Evolutionary conservation across 768 basidiomycete species (phyloP).

Genomic region (Phylloporus scabripes): DNA sequence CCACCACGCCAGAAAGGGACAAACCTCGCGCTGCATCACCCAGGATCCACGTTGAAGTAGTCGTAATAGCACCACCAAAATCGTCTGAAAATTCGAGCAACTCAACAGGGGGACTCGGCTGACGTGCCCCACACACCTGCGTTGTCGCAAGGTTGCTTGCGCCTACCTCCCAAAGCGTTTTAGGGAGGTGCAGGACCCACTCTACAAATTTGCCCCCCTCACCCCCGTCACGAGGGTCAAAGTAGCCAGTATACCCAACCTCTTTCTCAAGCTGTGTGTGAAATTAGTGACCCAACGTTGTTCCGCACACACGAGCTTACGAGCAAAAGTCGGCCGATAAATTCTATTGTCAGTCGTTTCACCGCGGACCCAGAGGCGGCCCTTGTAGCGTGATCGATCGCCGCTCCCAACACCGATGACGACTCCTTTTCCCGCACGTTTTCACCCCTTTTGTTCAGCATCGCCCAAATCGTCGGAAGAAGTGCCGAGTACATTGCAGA

Average conservation of each 20-base stretch:
- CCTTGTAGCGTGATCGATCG: constrained; percentile 61
- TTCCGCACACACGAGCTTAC: constrained; percentile 36
- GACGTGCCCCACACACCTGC: constrained; percentile 43
- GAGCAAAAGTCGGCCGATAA: constrained; percentile 63
- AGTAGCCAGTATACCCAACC: constrained; percentile 45
- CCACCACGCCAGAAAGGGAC: constrained; percentile 15
- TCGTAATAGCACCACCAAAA: constrained; percentile 61
- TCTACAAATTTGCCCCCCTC: constrained; percentile 38
- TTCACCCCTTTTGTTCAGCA: constrained; percentile 48
- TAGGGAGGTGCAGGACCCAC: constrained; percentile 77
- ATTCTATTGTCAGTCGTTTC: constrained; percentile 68
- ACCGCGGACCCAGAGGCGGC: constrained; percentile 53
- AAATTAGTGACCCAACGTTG: constrained; percentile 1
- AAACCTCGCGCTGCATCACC: constrained; percentile 40
- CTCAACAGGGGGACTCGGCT: constrained; percentile 1
- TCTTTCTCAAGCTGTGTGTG: constrained; percentile 53
- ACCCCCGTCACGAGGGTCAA: constrained; percentile 32
- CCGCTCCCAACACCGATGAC: constrained; percentile 41
- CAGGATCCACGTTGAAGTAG: constrained; percentile 50
- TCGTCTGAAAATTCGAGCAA: constrained; percentile 32
- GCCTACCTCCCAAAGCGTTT: constrained; percentile 81
- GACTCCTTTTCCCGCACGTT: constrained; percentile 13
- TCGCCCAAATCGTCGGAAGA: constrained; percentile 73
- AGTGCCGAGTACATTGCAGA: constrained; percentile 57
- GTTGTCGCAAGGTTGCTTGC: constrained; percentile 48